Base-by-base conservation (phyloP, 2,329 filamentous ascomycete genomes). In the Coleophoma eucalyptorum region DNA sequence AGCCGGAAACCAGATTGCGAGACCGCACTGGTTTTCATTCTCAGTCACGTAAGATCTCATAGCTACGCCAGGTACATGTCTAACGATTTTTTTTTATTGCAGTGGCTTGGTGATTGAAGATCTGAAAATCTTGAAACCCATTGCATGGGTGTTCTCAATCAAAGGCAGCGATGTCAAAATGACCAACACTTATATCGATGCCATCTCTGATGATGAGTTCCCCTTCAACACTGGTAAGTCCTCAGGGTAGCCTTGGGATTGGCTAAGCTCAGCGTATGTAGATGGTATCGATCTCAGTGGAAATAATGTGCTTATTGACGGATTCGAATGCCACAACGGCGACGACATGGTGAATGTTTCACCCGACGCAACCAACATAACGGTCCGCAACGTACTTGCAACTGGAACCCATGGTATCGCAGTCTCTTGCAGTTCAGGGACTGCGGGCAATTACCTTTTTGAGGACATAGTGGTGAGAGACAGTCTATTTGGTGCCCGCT, bases 311-410 rank as follows among this genome's bases (percentile, higher is more conserved):
- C 53, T 60, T 32, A 53, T 60, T 31, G 57, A 59, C 11, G 54
- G 55, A 26, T 59, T 56, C 51, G 53, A 50, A 7, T 53, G 50
- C n/a, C 57, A 55, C 46, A 60, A 57, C 44, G 58, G 58, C 32
- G 58, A 59, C 35, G 58, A 60, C 44, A 48, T 58, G 10, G 50
- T 60, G 43, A 59, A 59, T 16, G 52, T 60, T 5, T 43, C 58
- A 3, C 58, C 58, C 0, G 57, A 57, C 2, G 51, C 58, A 10
- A 58, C 51, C 13, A 59, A 60, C 35, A 49, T 60, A 7, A 60
- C 57, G 12, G 54, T 59, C 33, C 51, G 58, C 13, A 58, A 60
- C 40, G 47, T 59, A 13, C 46, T 54, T 15, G 55, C 58, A 1
- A 56, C 56, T 26, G 58, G 58, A 15, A 57, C 57, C 1, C 58